Percentiles rank a stretch among this genome's conserved stretches.
Evolutionary conservation across 805 yeast genomes (phyloP).

Genomic region (Wickerhamiella kurtzmanii): DNA sequence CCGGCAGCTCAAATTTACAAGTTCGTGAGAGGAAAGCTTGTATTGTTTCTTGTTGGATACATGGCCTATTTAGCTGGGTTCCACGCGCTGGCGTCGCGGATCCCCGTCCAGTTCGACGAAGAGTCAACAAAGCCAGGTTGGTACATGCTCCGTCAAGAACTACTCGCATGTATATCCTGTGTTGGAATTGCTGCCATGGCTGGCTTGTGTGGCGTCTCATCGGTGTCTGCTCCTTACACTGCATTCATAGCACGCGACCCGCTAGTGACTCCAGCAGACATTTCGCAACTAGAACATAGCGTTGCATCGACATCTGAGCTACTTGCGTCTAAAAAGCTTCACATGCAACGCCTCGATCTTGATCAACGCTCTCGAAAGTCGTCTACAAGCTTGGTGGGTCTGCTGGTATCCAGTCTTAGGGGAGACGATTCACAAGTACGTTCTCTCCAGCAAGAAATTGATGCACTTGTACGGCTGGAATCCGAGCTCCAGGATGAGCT

Average conservation of each 20-base stretch:
- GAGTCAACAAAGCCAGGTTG: slow-evolving; percentile 4
- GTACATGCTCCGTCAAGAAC: slow-evolving; percentile 17
- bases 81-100: slow-evolving; percentile 23
- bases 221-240: slow-evolving; percentile 30
- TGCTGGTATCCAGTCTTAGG: slow-evolving; percentile 7
- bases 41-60: slow-evolving; percentile 16
- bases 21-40: slow-evolving; percentile 6
- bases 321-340: slow-evolving; percentile 19
- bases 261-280: slow-evolving; percentile 21
- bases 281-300: slow-evolving; percentile 21
- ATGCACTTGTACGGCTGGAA: slow-evolving; percentile 24
- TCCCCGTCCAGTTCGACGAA: slow-evolving; percentile 17
- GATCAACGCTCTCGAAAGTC: slow-evolving; percentile 13
- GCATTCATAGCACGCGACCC: slow-evolving; percentile 20
- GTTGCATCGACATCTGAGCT: slow-evolving; percentile 23
- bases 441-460: slow-evolving; percentile 20
- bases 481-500: slow-evolving; percentile 25
- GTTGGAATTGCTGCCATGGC: slow-evolving; percentile 33
- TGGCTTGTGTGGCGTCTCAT: slow-evolving; percentile 29
- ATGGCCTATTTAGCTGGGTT: slow-evolving; percentile 19
- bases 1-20: slow-evolving; percentile 15
- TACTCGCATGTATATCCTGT: slow-evolving; percentile 27
- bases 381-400: slow-evolving; percentile 21
- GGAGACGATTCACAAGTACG: slow-evolving; percentile 3
- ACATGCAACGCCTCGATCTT: slow-evolving; percentile 19